Evolutionary conservation across 1,284 basidiomycete species (phyloP), one percentile per base, ranked within the genome.

Genomic region (Omphalotus olearius): DNA sequence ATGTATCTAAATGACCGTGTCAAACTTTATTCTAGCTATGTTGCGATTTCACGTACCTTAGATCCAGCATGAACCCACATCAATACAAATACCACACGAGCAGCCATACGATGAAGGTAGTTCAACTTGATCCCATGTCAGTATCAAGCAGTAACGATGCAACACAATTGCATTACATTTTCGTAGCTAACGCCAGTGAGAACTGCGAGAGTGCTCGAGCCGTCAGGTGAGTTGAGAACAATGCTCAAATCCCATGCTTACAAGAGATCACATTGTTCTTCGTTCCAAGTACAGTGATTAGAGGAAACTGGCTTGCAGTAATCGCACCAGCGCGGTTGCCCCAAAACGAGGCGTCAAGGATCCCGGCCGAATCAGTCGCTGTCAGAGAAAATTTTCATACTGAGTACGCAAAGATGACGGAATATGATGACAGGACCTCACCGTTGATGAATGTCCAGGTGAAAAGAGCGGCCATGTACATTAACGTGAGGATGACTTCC

Each of bases 221-320:
- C 26, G 5, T 10, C 20, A 33, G 30, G 2, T 33, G 23, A 35
- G 9, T n/a, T 39, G 16, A 45, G 16, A 2, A 7, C 13, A 33
- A 33, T 38, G 14, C 30, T 33, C n/a, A 23, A 23, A 23, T 3
- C 2, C 2, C 23, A 23, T 23, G 23, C 79, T 51, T 52, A 82
- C 80, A 69, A 4, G 80, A 77, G 6, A 88, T 68, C 18, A 80
- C 49, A 50, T 85, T 87, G 62, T 88, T 84, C 62, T 80, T 82
- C 45, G 79, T 80, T 0, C 81, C 83, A 11, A 88, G 73, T 1
- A 72, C 81, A 0, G 78, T 74, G 57, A 86, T 72, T n/a, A 88
- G 66, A 0, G 83, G 79, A 2, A 84, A 61, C 60, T 88, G 85
- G n/a, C 72, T 71, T 1, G 74, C 66, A 1, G 76, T 81, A 13